Evolutionary conservation across 192 early-diverging fungal species (phyloP).

Genomic region (Coemansia reversa): DNA sequence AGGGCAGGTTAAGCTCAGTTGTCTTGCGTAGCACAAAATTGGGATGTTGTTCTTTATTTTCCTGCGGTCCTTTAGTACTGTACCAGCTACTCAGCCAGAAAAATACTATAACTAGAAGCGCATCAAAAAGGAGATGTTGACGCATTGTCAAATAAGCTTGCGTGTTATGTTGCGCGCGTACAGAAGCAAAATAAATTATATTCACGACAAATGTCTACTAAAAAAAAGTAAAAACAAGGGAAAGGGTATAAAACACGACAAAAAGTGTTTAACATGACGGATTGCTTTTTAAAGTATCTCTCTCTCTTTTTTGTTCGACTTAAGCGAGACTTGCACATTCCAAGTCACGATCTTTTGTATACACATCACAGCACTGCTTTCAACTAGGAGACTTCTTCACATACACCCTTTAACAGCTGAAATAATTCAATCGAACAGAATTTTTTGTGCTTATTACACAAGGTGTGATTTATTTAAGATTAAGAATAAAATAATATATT

Average conservation of each 20-base stretch:
- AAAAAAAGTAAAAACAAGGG: background rate
- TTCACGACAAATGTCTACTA: background rate
- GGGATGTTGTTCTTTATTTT: background rate
- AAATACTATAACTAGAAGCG: background rate
- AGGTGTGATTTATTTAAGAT: background rate
- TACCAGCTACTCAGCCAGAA: background rate
- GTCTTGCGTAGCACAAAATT: slow-evolving; percentile 2
- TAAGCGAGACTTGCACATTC: background rate
- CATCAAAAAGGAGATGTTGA: background rate
- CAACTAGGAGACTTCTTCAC: background rate
- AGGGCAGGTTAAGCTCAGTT: slow-evolving; percentile 15
- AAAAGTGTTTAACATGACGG: background rate
- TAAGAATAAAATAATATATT: background rate
- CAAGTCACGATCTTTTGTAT: background rate
- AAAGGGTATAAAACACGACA: background rate
- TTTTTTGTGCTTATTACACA: background rate
- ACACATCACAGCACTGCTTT: background rate
- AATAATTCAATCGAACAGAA: background rate
- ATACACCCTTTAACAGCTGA: background rate
- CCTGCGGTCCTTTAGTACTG: background rate
- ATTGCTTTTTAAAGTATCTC: background rate
- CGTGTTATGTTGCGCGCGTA: background rate
- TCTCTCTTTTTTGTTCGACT: background rate
- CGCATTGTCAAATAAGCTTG: background rate
- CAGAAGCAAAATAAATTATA: background rate